phyloP scores from a whole-genome alignment of 2,329 filamentous ascomycete species.

The Waltergamsia citrina region DNA sequence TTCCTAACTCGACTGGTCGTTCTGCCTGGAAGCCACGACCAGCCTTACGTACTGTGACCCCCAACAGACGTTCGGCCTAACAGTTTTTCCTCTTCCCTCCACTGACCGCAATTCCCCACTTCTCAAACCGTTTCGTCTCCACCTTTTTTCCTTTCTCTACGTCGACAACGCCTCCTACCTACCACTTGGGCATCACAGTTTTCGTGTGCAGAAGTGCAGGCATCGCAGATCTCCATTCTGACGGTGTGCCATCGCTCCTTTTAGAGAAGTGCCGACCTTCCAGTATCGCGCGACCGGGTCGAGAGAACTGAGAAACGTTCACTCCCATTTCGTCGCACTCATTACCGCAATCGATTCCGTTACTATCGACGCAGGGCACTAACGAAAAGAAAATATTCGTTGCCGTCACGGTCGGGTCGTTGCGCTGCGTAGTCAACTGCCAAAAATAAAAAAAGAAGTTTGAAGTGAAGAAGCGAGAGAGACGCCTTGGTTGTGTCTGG shows the following conservation, averaged over 20 bases:
- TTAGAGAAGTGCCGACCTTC: slow-evolving; percentile 14
- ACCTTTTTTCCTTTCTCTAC: slow-evolving; percentile 8
- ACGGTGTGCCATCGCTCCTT: slow-evolving; percentile 1
- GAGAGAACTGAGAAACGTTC: slow-evolving; percentile 34
- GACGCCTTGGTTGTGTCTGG: slow-evolving; percentile 7
- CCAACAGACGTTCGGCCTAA: slow-evolving; percentile 35
- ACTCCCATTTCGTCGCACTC: slow-evolving; percentile 18
- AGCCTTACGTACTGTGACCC: slow-evolving; percentile 35
- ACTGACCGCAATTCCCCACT: background rate
- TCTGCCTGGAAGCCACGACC: slow-evolving; percentile 47
- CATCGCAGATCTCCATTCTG: background rate
- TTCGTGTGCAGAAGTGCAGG: slow-evolving; percentile 1
- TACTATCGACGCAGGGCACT: slow-evolving; percentile 20
- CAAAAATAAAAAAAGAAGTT: slow-evolving; percentile 11
- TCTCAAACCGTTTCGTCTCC: slow-evolving; percentile 8
- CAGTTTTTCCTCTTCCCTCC: slow-evolving; percentile 12
- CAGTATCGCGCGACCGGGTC: slow-evolving; percentile 15
- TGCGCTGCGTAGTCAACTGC: slow-evolving; percentile 25
- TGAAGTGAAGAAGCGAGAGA: slow-evolving; percentile 16
- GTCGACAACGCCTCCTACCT: background rate
- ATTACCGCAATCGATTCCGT: slow-evolving; percentile 23
- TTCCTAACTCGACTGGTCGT: slow-evolving; percentile 27
- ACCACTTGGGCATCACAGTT: background rate
- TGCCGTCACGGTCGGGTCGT: slow-evolving; percentile 20
- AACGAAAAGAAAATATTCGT: slow-evolving; percentile 18